These are phyloP conservation scores for Fusarium praegraminearum DNA, from an alignment of 2,329 filamentous ascomycete species.

Conservation along the genomic window DNA sequence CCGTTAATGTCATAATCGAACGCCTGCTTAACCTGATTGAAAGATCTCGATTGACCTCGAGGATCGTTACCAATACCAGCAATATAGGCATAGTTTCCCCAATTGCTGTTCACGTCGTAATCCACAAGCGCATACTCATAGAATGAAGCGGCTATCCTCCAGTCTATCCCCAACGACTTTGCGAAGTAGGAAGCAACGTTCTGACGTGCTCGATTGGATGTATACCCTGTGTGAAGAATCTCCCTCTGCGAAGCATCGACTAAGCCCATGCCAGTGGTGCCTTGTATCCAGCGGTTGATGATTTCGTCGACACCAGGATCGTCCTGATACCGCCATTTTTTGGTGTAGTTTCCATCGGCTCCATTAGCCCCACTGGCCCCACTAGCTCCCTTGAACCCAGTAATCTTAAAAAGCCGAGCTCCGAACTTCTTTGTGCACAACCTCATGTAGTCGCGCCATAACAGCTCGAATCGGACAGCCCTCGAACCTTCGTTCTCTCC, in stretches of 20 bases:
- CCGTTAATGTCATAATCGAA: slow-evolving; percentile 80
- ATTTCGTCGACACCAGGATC: slow-evolving; percentile 54
- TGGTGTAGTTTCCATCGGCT: slow-evolving; percentile 50
- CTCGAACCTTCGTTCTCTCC: slow-evolving; percentile 80
- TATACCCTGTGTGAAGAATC: slow-evolving; percentile 80
- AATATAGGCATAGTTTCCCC: slow-evolving; percentile 84
- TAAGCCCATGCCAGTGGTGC: slow-evolving; percentile 79
- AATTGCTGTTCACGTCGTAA: slow-evolving; percentile 63
- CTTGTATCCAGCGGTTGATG: slow-evolving; percentile 56
- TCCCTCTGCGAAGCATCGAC: slow-evolving; percentile 84
- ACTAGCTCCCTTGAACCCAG: slow-evolving; percentile 68
- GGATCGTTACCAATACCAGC: slow-evolving; percentile 82
- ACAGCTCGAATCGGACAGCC: slow-evolving; percentile 76
- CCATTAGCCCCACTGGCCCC: too few relatives aligned
- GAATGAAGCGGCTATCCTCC: slow-evolving; percentile 85
- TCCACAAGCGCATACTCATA: slow-evolving; percentile 68
- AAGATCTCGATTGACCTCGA: slow-evolving; percentile 75
- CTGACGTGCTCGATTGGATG: slow-evolving; percentile 79
- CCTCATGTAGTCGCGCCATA: slow-evolving; percentile 87
- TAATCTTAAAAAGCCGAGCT: slow-evolving; percentile 70
- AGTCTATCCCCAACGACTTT: slow-evolving; percentile 81
- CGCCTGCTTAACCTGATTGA: slow-evolving; percentile 85
- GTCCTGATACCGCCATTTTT: slow-evolving; percentile 53
- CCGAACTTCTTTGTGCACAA: slow-evolving; percentile 79
- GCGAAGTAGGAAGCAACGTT: slow-evolving; percentile 81